A percentile compares a stretch with the other conserved stretches of the same genome.
phyloP scores from a whole-genome alignment of 495 filamentous ascomycete genomes.

The Aspergillus coremiiformis region DNA sequence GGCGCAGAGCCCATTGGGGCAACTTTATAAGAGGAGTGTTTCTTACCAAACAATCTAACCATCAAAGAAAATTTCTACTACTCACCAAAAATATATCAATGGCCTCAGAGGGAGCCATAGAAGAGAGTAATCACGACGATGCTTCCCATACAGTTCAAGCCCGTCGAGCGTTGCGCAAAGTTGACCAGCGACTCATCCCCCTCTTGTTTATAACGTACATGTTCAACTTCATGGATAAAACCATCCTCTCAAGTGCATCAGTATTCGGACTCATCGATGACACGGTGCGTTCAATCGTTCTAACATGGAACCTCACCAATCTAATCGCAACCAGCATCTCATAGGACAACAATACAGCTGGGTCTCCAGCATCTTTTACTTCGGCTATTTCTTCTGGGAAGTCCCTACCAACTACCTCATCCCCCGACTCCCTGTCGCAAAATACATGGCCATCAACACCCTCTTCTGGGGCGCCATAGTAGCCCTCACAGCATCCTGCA shows the following conservation, averaged over 20 bases:
- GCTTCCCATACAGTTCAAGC: background rate
- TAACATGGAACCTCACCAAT: too few relatives aligned
- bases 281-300: too few relatives aligned
- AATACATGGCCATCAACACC: constrained; percentile 49
- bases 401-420: constrained; percentile 33
- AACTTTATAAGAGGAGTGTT: too few relatives aligned
- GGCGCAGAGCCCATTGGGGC: too few relatives aligned
- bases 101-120: background rate
- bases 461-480: constrained; percentile 53
- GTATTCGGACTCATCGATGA: constrained; percentile 43
- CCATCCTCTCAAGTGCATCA: constrained; percentile 46
- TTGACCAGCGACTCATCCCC: constrained; percentile 42
- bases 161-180: constrained; percentile 30
- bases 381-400: constrained; percentile 48
- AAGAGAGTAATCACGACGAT: background rate
- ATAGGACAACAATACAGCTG: constrained; percentile 52
- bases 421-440: constrained; percentile 46
- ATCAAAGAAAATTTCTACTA: too few relatives aligned
- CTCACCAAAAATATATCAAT: too few relatives aligned
- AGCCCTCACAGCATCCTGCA: constrained; percentile 34
- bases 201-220: constrained; percentile 24
- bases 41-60: too few relatives aligned
- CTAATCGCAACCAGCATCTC: constrained; percentile 28
- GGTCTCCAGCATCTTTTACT: constrained; percentile 54
- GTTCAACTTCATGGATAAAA: constrained; percentile 47